Evolutionary conservation across 495 filamentous ascomycete species (phyloP), one percentile per base, ranked within the genome.

Genomic region (Aspergillus bridgeri): DNA sequence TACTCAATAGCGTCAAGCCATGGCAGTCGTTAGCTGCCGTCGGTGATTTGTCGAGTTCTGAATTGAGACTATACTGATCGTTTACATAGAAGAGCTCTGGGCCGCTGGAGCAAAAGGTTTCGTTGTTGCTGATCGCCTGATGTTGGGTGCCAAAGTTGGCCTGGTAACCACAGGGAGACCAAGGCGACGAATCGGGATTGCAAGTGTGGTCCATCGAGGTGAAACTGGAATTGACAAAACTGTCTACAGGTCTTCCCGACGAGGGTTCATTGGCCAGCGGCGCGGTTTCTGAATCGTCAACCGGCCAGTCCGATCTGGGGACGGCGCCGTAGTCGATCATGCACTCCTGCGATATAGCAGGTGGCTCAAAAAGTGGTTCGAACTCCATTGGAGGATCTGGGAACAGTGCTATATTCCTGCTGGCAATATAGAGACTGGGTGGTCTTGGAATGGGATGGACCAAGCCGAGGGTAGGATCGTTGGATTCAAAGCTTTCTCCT

Each of bases 371-470:
- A 2, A 21, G 18, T 29, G 43, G 22, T 18, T 48, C 54, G 7
- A 51, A 42, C n/a, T 29, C 17, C 3, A 48, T 58, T 19, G 59
- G 49, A 20, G 49, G 29, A 23, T 38, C 42, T 5, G 29, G n/a
- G 6, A 57, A 57, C 9, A 51, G n/a, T 2, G 49, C n/a, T 24
- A 63, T 58, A 18, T 51, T 53, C 19, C 49, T 60, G 19, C 47
- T 43, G 18, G 53, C 53, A 23, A 62, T 54, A 38, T 46, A 61
- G 23, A 42, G 15, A 23, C 23, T 53, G n/a, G 56, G 42, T 20
- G 19, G 25, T 29, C 29, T 54, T n/a, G 58, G 58, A 18, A 59
- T 43, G 19, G 64, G 55, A 29, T 63, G 64, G 24, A 50, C 19
- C 15, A 65, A 23, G 18, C 29, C 46, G 43, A 42, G 44, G 15